Conservation (phyloP, 768 basidiomycete genomes). For the Mycena maculata region DNA sequence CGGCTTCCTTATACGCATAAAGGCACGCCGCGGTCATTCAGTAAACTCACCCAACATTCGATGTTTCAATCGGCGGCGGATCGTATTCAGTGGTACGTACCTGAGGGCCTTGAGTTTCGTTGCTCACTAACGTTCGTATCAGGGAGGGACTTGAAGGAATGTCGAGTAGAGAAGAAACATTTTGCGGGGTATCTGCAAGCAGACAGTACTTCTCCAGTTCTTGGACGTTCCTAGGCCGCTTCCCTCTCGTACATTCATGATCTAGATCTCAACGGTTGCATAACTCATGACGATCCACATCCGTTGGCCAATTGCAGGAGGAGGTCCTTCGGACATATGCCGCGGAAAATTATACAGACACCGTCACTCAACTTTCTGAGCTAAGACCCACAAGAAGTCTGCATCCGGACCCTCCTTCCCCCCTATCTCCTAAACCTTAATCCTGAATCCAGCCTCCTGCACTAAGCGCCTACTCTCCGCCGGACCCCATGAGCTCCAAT, state of each 20-base stretch:
- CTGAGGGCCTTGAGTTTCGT: slow-evolving; percentile 1
- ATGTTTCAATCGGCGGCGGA: neutral
- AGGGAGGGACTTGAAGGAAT: slow-evolving; percentile 6
- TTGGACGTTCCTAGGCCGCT: slow-evolving; percentile 5
- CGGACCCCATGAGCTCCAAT: slow-evolving; percentile 25
- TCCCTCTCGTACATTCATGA: slow-evolving; percentile 4
- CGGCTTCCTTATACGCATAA: neutral
- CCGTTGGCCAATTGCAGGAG: slow-evolving; percentile 19
- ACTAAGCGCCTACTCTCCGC: slow-evolving; percentile 16
- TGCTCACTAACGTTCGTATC: slow-evolving; percentile 1
- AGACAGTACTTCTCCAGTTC: neutral
- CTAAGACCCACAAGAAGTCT: slow-evolving; percentile 19
- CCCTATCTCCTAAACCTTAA: slow-evolving; percentile 20
- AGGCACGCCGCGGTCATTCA: slow-evolving; percentile 3
- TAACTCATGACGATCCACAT: slow-evolving; percentile 14
- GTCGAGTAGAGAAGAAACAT: slow-evolving; percentile 23
- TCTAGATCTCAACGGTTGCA: slow-evolving; percentile 13
- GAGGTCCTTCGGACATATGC: slow-evolving; percentile 24
- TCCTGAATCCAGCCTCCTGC: slow-evolving; percentile 21
- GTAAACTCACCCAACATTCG: neutral
- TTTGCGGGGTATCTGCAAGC: slow-evolving; percentile 8
- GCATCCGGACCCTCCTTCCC: slow-evolving; percentile 6
- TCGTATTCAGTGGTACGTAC: slow-evolving; percentile 6
- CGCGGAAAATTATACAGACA: slow-evolving; percentile 17
- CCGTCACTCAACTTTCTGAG: slow-evolving; percentile 12